phyloP scores from a whole-genome alignment of 23 red algal genomes.

The Chondrus crispus region DNA sequence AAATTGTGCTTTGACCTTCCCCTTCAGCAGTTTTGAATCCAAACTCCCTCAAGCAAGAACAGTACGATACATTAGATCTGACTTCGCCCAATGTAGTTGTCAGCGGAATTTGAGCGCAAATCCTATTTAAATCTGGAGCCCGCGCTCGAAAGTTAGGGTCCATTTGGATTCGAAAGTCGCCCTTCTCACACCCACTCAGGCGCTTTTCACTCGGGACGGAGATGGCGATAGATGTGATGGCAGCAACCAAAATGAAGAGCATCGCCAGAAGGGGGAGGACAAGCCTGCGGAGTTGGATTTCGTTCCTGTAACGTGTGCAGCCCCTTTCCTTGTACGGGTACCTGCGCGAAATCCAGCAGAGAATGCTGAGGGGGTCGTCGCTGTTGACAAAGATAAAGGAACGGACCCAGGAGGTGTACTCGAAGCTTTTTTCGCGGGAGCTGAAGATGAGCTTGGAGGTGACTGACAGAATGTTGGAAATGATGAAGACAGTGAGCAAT shows the following conservation, averaged over 20 bases:
- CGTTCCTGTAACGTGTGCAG: background rate
- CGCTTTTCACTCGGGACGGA: constrained; percentile 3
- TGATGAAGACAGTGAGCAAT: background rate
- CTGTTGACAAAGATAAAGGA: constrained; percentile 6
- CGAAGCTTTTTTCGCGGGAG: background rate
- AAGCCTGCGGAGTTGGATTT: background rate
- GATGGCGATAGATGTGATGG: constrained; percentile 2
- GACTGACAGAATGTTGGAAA: background rate
- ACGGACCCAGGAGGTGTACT: background rate
- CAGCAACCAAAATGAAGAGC: background rate
- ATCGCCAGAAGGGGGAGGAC: background rate
- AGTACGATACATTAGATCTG: too few species aligned
- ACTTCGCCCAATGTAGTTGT: too few species aligned
- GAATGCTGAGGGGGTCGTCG: background rate
- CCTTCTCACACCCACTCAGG: background rate
- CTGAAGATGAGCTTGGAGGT: background rate
- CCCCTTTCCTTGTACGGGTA: background rate
- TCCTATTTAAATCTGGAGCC: too few species aligned
- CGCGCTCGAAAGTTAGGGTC: background rate
- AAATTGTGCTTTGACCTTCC: too few species aligned
- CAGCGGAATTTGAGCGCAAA: too few species aligned
- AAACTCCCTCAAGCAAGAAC: too few species aligned
- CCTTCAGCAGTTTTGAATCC: too few species aligned
- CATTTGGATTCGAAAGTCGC: background rate
- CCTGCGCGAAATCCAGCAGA: background rate